A percentile compares a stretch with the other conserved stretches of the same genome.
phyloP scores from a whole-genome alignment of 306 rosid genomes.

The Corylus avellana region DNA sequence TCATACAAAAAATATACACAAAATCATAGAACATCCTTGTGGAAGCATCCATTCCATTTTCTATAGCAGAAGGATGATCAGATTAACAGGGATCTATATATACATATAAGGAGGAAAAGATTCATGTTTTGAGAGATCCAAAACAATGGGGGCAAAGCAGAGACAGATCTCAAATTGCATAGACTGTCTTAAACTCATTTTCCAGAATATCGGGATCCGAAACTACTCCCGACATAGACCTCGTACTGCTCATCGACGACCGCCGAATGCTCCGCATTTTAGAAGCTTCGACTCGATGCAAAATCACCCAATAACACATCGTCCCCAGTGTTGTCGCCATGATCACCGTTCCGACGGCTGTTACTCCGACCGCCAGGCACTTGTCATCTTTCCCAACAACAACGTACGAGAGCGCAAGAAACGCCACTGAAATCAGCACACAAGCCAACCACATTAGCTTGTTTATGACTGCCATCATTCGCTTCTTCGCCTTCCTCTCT shows the following conservation, averaged over 20 bases:
- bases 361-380: slow-evolving; percentile 62
- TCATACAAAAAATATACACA: background rate
- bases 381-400: slow-evolving; percentile 62
- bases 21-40: background rate
- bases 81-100: background rate
- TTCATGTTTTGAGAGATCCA: background rate
- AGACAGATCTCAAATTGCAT: slow-evolving; percentile 54
- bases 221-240: slow-evolving; percentile 43
- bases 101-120: background rate
- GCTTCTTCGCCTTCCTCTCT: slow-evolving; percentile 65
- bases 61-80: background rate
- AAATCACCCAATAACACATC: slow-evolving; percentile 70
- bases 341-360: slow-evolving; percentile 67
- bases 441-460: slow-evolving; percentile 88
- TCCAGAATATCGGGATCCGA: slow-evolving; percentile 54
- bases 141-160: background rate
- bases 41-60: background rate
- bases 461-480: slow-evolving; percentile 66
- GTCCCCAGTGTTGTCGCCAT: slow-evolving; percentile 76
- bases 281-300: slow-evolving; percentile 58
- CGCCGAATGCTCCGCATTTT: slow-evolving; percentile 51
- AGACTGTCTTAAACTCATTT: slow-evolving; percentile 59
- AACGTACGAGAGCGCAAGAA: slow-evolving; percentile 70
- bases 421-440: slow-evolving; percentile 72
- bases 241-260: slow-evolving; percentile 51